Percentiles rank a stretch among this genome's conserved stretches.
Evolutionary conservation across 2,329 filamentous ascomycete species (phyloP).

Genomic region (Trichophyton rubrum): DNA sequence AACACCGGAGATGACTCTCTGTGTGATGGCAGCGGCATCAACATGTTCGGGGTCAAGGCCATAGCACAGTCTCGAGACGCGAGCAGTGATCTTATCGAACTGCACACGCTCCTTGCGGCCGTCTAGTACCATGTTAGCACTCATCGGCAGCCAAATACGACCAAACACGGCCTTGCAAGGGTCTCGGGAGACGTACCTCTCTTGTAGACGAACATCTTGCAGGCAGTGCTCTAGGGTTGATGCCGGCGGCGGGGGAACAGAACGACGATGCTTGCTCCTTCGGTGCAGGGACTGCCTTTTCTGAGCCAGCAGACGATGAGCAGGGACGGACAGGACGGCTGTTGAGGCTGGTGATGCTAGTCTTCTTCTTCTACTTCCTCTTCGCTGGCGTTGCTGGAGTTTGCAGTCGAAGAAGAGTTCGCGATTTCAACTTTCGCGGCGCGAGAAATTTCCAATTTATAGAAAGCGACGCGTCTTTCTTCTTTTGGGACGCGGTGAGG

Average conservation of each 20-base stretch:
- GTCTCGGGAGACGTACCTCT: conserved; percentile 37
- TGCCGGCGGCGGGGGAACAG: neutral
- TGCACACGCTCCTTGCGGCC: conserved; percentile 99
- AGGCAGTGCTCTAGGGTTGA: neutral
- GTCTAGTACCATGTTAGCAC: conserved; percentile 44
- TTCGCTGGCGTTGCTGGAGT: no score
- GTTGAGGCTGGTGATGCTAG: no score
- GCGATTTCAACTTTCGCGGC: neutral
- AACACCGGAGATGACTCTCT: conserved; percentile 98
- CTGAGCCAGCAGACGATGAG: neutral
- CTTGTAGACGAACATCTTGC: conserved; percentile 51
- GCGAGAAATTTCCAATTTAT: neutral
- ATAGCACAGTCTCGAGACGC: conserved; percentile 94
- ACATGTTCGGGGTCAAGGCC: conserved; percentile 91
- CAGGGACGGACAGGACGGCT: neutral
- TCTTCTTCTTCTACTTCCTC: no score
- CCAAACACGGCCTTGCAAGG: neutral
- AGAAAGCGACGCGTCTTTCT: neutral
- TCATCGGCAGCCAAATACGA: neutral
- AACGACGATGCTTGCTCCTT: neutral
- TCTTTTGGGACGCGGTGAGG: neutral
- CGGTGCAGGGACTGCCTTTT: neutral
- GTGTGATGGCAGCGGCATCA: conserved; percentile 93
- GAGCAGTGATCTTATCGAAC: conserved; percentile 99
- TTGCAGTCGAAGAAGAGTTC: neutral